Percentiles rank a stretch among this genome's conserved stretches.
Evolutionary conservation across 371 early-diverging fungal species (phyloP).

Genomic region (Capillidium heterosporum): DNA sequence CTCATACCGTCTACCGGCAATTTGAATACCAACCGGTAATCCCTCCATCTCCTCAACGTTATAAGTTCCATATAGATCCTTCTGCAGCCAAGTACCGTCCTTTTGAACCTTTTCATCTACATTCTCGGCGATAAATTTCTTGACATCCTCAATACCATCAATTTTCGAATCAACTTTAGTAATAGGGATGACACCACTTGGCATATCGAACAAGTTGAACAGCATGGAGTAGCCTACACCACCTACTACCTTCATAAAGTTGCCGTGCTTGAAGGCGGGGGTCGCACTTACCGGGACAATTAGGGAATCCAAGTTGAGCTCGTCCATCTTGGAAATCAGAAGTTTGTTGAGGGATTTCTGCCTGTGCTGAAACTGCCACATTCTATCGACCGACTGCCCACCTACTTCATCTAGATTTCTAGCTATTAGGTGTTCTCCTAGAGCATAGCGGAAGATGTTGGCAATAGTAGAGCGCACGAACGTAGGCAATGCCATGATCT

Average conservation of each 20-base stretch:
- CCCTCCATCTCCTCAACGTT: not conserved
- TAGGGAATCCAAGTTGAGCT: not conserved
- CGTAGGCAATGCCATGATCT: not conserved
- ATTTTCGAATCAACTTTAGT: not conserved
- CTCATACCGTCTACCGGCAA: not conserved
- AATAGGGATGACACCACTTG: conserved; percentile 2
- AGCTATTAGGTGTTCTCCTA: not conserved
- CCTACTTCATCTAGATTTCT: not conserved
- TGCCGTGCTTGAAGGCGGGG: not conserved
- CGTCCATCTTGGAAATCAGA: not conserved
- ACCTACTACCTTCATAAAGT: not conserved
- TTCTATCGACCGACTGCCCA: too few relatives aligned
- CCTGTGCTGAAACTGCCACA: not conserved
- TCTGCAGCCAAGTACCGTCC: too few relatives aligned
- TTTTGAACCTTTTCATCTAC: not conserved
- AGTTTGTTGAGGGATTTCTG: not conserved
- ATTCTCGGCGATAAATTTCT: too few relatives aligned
- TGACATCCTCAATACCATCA: not conserved
- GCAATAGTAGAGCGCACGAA: not conserved
- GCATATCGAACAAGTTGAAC: not conserved
- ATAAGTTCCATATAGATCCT: not conserved
- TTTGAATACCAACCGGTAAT: not conserved
- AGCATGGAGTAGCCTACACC: not conserved
- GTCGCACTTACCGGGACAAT: not conserved
- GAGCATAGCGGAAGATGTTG: not conserved